These are phyloP conservation scores for Backusella morwellensis DNA, from an alignment of 192 early-diverging fungal genomes.

Conservation along the genomic window DNA sequence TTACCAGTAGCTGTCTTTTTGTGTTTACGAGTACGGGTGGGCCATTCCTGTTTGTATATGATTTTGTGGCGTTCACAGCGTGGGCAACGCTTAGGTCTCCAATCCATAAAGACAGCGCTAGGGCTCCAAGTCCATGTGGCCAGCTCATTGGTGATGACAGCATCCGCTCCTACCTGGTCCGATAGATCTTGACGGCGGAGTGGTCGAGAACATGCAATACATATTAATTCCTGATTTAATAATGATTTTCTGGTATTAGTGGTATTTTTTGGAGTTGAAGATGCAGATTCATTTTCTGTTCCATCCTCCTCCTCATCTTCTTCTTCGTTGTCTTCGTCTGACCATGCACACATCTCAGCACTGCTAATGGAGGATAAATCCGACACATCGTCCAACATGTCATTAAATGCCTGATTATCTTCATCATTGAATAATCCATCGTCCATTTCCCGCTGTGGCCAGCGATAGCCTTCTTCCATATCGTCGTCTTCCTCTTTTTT, in stretches of 20 bases:
- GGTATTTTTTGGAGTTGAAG: not conserved
- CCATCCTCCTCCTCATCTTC: not conserved
- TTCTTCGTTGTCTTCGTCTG: constrained; percentile 9
- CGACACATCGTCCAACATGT: constrained; percentile 23
- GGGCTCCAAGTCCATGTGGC: constrained; percentile 36
- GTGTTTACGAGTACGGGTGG: constrained; percentile 15
- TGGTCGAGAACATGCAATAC: constrained; percentile 25
- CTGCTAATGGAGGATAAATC: constrained; percentile 24
- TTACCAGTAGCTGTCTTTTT: not conserved
- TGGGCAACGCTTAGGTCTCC: constrained; percentile 24
- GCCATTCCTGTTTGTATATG: constrained; percentile 31
- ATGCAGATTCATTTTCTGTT: not conserved
- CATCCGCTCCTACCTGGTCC: not conserved
- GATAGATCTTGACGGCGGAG: constrained; percentile 12
- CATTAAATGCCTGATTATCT: constrained; percentile 8
- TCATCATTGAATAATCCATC: constrained; percentile 8
- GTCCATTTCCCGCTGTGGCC: not conserved
- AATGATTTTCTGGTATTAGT: not conserved
- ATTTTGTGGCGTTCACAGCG: constrained; percentile 29
- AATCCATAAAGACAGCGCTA: constrained; percentile 20
- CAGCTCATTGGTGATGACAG: constrained; percentile 15
- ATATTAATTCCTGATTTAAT: constrained; percentile 16
- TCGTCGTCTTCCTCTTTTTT: constrained; percentile 13
- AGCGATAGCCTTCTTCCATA: not conserved
- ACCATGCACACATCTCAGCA: constrained; percentile 14